Base-by-base conservation (phyloP, 208 protist species). In the Acanthamoeba culbertsoni region DNA sequence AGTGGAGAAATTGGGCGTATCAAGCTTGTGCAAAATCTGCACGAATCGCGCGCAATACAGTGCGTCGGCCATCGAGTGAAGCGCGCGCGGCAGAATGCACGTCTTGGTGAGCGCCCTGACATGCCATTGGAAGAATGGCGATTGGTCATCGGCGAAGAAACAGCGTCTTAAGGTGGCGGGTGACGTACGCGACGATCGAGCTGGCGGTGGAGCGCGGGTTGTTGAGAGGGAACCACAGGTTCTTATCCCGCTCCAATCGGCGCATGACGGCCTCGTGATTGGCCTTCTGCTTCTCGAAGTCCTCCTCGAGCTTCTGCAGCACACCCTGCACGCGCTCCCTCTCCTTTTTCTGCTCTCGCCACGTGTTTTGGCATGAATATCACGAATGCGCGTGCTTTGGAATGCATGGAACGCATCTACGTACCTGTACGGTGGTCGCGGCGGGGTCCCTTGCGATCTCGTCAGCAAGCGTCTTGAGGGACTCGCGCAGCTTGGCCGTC, bases 21-120 rank as follows among this genome's bases (percentile, higher is more conserved):
- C 71, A 10, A 93, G 55, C n/a, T 7, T 46, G 68, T 96, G 93
- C 18, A 95, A 28, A 31, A 96, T 53, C 37, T 91, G 42, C 18
- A 94, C 77, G 37, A 97, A 97, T 43, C 94, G 59, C 0, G 94
- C 94, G 79, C 94, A 96, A 86, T 95, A 97, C 10, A 96, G 18
- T 23, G 96, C 94, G 93, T 97, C 95, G 37, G 86, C 20, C n/a
- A 73, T 68, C n/a, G 96, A 93, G 42, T 91, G 94, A 0, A 92
- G 59, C 5, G 63, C 37, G 57, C 96, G 94, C 45, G 95, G 96
- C 14, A 95, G 91, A 23, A 97, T 77, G 95, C 96, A 97, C 33
- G 91, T 73, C 90, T 97, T 95, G 33, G 96, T 26, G 10, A 97
- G 95, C 4, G 59, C 59, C 59, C 59, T 68, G 55, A 62, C 55